These are phyloP conservation scores for Acanthamoeba lenticulata DNA, from an alignment of 208 protist species.

Conservation along the genomic window DNA sequence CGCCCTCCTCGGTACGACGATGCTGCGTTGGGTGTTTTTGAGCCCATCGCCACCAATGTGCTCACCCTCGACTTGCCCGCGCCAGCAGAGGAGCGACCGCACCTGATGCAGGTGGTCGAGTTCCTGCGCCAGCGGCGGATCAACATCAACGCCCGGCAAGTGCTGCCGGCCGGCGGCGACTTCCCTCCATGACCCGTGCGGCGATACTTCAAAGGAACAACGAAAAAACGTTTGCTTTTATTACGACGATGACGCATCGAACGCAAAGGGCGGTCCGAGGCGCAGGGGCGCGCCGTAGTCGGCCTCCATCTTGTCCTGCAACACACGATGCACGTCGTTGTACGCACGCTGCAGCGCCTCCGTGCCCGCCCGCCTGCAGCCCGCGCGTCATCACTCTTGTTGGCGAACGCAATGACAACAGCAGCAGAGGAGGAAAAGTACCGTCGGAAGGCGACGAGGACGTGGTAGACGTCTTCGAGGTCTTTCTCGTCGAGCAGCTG, in stretches of 20 bases:
- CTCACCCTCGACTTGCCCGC: no score
- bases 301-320: not conserved
- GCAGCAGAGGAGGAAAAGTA: not conserved
- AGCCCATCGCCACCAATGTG: no score
- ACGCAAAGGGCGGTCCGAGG: not conserved
- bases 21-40: not conserved
- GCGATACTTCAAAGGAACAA: no score
- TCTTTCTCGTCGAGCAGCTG: not conserved
- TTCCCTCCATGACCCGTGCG: not conserved
- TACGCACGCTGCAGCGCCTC: not conserved
- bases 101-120: not conserved
- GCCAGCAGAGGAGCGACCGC: not conserved
- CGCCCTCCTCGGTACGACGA: not conserved
- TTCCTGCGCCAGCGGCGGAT: not conserved
- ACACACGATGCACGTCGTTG: not conserved
- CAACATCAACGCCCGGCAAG: conserved; percentile 53
- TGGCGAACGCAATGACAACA: no score
- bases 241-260: no score
- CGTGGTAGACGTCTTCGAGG: not conserved
- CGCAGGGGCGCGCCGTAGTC: not conserved
- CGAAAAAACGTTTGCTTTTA: no score
- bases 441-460: not conserved
- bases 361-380: not conserved
- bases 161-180: not conserved
- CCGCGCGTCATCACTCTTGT: no score